Base-by-base conservation (phyloP, 2,329 filamentous ascomycete genomes). In the Elsinoe ampelina region DNA sequence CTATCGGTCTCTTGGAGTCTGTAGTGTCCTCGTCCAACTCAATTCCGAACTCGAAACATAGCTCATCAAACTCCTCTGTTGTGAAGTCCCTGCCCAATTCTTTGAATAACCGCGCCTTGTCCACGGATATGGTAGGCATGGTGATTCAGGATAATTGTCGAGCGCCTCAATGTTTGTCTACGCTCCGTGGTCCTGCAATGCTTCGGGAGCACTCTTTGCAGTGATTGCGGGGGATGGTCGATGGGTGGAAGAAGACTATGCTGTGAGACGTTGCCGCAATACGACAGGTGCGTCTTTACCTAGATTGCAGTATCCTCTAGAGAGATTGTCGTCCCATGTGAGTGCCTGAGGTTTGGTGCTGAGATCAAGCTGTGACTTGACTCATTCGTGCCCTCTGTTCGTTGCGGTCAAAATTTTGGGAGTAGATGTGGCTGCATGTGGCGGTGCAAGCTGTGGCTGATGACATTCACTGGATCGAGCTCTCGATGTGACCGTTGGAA, bases 31-130 rank as follows among this genome's bases (percentile, higher is more conserved):
- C 92, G 75, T 98, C 93, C 64, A 98, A 82, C 74, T 98, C 93
- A 70, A 98, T 95, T 76, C 91, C 91, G 70, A 95, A 98, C 68
- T 98, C 92, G 80, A 98, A 98, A 74, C 93, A 97, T 65, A 98
- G 80, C 69, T 95, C 87, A 73, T 98, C 93, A 69, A 98, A 98
- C 68, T 95, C 89, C 66, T 95, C 83, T 62, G 89, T 93, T 57
- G 92, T 95, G 72, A 81, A 96, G 82, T 93, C 85, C 75, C 85
- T 85, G 69, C 90, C 92, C 59, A 98, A 82, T 71, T 88, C 90
- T 76, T 95, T 85, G 80, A 87, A 97, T 70, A 98, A 88, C 70
- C 86, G 89, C 68, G 90, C 91, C 78, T 97, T 98, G 79, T 97
- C 88, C 66, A 97, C 91, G 65, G 86, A 81, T 66, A 98, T 96